These are phyloP conservation scores for Apophysomyces variabilis DNA, from an alignment of 371 early-diverging fungal species.

Conservation along the genomic window DNA sequence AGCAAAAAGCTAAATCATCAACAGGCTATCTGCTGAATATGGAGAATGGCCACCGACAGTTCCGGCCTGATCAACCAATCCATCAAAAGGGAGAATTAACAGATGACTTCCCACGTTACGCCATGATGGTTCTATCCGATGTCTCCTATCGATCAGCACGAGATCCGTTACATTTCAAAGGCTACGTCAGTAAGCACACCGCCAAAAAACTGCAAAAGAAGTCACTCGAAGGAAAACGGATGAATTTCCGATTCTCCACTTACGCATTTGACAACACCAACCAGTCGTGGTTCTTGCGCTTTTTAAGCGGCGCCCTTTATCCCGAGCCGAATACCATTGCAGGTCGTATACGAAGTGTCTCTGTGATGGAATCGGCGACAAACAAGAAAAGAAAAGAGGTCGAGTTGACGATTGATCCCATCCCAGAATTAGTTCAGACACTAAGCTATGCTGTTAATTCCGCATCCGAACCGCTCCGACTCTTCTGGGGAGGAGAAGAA, in stretches of 20 bases:
- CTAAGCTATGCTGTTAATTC: conserved; percentile 5
- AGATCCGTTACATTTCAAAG: conserved; percentile 12
- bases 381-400: not conserved
- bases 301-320: conserved; percentile 10
- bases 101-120: conserved; percentile 15
- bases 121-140: conserved; percentile 18
- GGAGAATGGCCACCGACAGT: conserved; percentile 1
- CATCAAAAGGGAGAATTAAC: not conserved
- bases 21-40: conserved; percentile 2
- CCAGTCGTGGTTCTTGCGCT: conserved; percentile 14
- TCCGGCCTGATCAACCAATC: not conserved
- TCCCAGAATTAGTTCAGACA: conserved; percentile 12
- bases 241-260: conserved; percentile 11
- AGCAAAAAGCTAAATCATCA: not conserved
- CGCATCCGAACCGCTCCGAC: not conserved
- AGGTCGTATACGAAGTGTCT: not conserved
- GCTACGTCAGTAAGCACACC: conserved; percentile 4
- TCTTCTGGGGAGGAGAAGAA: conserved; percentile 13
- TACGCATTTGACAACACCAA: conserved; percentile 9
- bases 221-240: conserved; percentile 7
- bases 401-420: conserved; percentile 10
- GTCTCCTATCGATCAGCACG: conserved; percentile 7
- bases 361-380: not conserved
- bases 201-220: not conserved
- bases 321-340: not conserved